Conservation (phyloP, 495 filamentous ascomycete genomes). For the Echria macrotheca region DNA sequence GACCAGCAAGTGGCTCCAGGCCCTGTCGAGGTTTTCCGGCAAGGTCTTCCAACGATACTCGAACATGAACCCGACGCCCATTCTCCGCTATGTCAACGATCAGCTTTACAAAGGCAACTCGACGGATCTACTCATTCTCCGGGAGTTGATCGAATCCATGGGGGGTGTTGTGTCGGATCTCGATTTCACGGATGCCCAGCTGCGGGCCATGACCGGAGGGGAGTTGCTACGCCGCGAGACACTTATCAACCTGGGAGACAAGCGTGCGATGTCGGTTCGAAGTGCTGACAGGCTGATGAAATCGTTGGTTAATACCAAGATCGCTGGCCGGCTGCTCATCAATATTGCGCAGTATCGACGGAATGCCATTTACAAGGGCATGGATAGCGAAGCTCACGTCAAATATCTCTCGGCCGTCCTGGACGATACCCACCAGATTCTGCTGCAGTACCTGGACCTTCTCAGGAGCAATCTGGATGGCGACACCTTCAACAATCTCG, state of each 20-base stretch:
- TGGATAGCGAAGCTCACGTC: constrained; percentile 60
- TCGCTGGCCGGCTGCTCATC: constrained; percentile 75
- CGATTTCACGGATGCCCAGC: constrained; percentile 80
- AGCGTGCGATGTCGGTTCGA: constrained; percentile 56
- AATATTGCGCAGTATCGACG: constrained; percentile 86
- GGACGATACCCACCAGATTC: constrained; percentile 80
- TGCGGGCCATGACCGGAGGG: constrained; percentile 81
- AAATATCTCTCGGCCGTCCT: constrained; percentile 81
- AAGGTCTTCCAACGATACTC: constrained; percentile 77
- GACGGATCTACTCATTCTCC: constrained; percentile 80
- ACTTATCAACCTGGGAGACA: constrained; percentile 69
- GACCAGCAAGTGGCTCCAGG: constrained; percentile 83
- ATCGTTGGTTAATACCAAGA: constrained; percentile 61
- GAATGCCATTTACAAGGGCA: constrained; percentile 66
- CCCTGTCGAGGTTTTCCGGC: constrained; percentile 78
- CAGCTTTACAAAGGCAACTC: constrained; percentile 76
- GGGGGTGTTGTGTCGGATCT: constrained; percentile 80
- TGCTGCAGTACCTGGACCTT: constrained; percentile 84
- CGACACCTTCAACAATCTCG: constrained; percentile 71
- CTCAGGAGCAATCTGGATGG: constrained; percentile 70
- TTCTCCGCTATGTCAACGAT: constrained; percentile 81
- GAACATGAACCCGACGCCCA: constrained; percentile 76
- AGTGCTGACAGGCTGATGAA: constrained; percentile 73
- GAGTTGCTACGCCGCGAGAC: constrained; percentile 72
- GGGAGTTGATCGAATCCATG: constrained; percentile 86